Percentiles rank a stretch among this genome's conserved stretches.
These are phyloP conservation scores for Coccomyxa sp. DNA, from an alignment of 139 green algal species.

Conservation along the genomic window DNA sequence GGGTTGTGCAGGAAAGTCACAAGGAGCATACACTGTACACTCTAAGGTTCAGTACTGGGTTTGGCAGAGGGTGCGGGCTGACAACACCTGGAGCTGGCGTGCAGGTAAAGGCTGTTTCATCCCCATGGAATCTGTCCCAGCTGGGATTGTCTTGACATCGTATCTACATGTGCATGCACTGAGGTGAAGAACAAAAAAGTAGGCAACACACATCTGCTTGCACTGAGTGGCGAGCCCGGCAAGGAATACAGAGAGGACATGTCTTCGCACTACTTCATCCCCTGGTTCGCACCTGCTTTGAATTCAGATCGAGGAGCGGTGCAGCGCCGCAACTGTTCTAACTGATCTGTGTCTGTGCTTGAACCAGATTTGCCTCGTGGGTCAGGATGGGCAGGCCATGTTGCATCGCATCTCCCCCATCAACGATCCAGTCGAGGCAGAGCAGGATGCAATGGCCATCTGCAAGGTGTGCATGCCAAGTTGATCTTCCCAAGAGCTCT, in stretches of 20 bases:
- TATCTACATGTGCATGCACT: background rate
- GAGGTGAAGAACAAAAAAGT: background rate
- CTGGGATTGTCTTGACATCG: background rate
- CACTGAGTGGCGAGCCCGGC: background rate
- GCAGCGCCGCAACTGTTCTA: background rate
- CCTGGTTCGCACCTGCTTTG: background rate
- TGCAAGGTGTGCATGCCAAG: conserved; percentile 20
- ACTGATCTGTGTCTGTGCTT: background rate
- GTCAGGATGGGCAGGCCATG: conserved; percentile 31
- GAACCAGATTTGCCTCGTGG: conserved; percentile 60
- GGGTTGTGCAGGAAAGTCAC: background rate
- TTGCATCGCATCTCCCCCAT: conserved; percentile 49
- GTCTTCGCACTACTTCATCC: background rate
- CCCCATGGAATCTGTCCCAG: background rate
- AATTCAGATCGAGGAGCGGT: background rate
- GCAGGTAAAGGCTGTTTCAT: conserved; percentile 49
- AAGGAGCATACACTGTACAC: conserved; percentile 57
- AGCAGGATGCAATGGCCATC: conserved; percentile 32
- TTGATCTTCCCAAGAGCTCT: background rate
- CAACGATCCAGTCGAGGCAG: conserved; percentile 32
- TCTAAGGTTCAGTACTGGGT: conserved; percentile 50
- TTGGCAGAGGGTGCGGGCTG: conserved; percentile 36
- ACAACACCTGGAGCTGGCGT: conserved; percentile 27
- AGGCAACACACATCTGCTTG: background rate
- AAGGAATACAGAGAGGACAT: background rate